phyloP scores from a whole-genome alignment of 768 basidiomycete species.

The Lactarius tabidus region DNA sequence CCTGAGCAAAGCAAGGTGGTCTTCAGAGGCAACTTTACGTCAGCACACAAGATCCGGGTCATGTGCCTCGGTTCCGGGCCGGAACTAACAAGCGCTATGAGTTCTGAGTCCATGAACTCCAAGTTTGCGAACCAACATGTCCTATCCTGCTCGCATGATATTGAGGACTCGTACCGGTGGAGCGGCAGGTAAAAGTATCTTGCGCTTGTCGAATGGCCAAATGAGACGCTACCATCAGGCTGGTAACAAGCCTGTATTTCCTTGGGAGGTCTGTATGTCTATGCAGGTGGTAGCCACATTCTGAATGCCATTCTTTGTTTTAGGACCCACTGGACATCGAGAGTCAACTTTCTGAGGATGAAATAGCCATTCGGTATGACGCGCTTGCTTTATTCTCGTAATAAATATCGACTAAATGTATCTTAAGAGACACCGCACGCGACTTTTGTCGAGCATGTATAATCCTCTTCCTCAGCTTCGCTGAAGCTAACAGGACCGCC shows the following conservation, averaged over 20 bases:
- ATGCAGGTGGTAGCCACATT: neutral
- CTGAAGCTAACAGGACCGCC: neutral
- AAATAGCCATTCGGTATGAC: slow-evolving; percentile 83
- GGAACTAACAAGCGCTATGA: neutral
- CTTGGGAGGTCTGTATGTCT: slow-evolving; percentile 30
- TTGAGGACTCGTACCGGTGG: neutral
- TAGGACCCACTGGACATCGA: slow-evolving; percentile 85
- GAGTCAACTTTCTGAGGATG: slow-evolving; percentile 81
- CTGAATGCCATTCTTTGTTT: neutral
- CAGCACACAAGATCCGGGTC: neutral
- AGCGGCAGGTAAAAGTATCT: neutral
- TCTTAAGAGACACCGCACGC: slow-evolving; percentile 68
- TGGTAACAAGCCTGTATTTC: slow-evolving; percentile 21
- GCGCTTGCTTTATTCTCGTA: slow-evolving; percentile 16
- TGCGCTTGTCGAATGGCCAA: neutral
- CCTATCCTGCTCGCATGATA: neutral
- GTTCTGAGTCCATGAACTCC: neutral
- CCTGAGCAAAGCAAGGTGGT: too few relatives aligned
- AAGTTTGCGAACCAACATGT: slow-evolving; percentile 5
- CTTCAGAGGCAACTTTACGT: too few relatives aligned
- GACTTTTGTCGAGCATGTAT: slow-evolving; percentile 70
- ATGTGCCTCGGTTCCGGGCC: neutral
- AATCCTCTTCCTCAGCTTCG: neutral
- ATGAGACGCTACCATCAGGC: neutral
- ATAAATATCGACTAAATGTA: slow-evolving; percentile 1